These are phyloP conservation scores for Hanseniaspora thailandica DNA, from an alignment of 805 yeast genomes.

Conservation along the genomic window DNA sequence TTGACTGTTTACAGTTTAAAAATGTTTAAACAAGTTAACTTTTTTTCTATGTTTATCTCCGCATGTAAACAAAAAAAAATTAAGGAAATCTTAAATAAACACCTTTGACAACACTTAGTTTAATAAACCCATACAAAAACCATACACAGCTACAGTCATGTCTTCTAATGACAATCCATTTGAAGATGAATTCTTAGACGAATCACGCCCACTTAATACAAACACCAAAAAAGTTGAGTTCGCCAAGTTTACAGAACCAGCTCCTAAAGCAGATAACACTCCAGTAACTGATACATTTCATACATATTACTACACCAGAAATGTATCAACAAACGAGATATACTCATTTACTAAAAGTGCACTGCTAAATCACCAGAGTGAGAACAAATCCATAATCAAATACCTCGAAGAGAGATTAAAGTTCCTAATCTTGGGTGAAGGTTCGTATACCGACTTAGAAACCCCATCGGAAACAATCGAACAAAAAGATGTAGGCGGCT, in stretches of 20 bases:
- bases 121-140: not conserved
- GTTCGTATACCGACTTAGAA: not conserved
- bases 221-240: not conserved
- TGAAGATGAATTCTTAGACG: not conserved
- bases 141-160: not conserved
- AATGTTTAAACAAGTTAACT: too few species aligned
- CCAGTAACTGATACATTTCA: not conserved
- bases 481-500: not conserved
- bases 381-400: not conserved
- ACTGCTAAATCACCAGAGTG: not conserved
- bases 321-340: not conserved
- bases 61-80: not conserved
- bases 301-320: not conserved
- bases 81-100: not conserved
- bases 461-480: not conserved
- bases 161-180: not conserved
- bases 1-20: too few species aligned
- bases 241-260: not conserved
- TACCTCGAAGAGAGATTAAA: not conserved
- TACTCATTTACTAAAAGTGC: not conserved
- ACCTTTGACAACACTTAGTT: not conserved
- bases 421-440: not conserved
- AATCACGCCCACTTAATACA: not conserved
- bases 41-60: not conserved
- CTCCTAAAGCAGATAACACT: not conserved